Evolutionary conservation across 106 monocot genomes (phyloP), one percentile per base, ranked within the genome.

Genomic region (Dioscorea zingiberensis): DNA sequence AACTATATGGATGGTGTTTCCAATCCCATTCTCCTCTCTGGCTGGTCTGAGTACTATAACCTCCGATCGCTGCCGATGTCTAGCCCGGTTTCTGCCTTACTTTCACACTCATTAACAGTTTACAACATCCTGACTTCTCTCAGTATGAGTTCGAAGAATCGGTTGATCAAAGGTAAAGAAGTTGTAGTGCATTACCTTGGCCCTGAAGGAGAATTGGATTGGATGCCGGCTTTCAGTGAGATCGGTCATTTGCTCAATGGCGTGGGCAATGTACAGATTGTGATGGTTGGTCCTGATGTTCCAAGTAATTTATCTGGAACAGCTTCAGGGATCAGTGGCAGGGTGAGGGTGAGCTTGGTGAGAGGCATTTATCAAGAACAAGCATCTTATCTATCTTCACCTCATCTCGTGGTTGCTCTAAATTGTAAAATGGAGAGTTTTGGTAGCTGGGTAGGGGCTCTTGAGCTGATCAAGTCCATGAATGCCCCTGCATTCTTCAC

Each of bases 161-260:
- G 59, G 10, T 64, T 85, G 17, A 55, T 76, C 10, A 85, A 74
- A 57, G 84, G 80, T 15, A 80, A 76, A 56, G 80, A 85, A 27
- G 84, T 80, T 51, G 58, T 80, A 27, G 69, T 85, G 69, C 84
- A 85, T 49, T 85, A 85, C 58, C 62, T 85, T 27, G 80, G 80
- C n/a, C 84, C 84, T 8, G 80, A 80, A 22, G 72, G 24, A 17
- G 80, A 85, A 70, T 65, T 85, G 18, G 84, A 80, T 27, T 85
- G 77, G 80, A 60, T 85, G 73, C 64, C 76, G 1, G 76, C 77
- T 2, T 85, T 80, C 28, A 21, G 23, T 2, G 84, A 85, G 77
- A 76, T 80, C 16, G 59, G 72, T 13, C 76, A 76, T 61, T 54
- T 84, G 72, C 69, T 84, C 21, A 68, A 76, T 28, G 75, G 79